Percentiles rank a stretch among this genome's conserved stretches.
Evolutionary conservation across 768 basidiomycete genomes (phyloP).

Genomic region (Hericium alpestre): DNA sequence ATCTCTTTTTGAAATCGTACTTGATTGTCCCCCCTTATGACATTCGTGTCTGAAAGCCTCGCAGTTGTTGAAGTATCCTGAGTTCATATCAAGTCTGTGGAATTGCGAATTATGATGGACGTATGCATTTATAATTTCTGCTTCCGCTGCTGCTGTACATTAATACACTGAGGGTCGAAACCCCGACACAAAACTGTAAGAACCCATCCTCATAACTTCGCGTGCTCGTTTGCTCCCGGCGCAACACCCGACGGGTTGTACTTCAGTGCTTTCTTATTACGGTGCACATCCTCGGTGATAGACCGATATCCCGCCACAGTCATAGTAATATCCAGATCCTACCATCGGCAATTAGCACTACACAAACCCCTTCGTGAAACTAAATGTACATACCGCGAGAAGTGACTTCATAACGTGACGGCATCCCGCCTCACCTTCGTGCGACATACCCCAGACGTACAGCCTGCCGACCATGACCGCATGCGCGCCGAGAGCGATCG

Average conservation of each 20-base stretch:
- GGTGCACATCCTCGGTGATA: conserved; percentile 22
- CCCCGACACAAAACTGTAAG: too few relatives aligned
- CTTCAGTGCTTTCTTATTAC: conserved; percentile 23
- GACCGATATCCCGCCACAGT: conserved; percentile 31
- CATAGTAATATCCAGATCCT: conserved; percentile 35
- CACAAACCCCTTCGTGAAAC: background rate
- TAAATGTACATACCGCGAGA: conserved; percentile 26
- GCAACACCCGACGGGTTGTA: conserved; percentile 25
- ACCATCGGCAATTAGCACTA: background rate
- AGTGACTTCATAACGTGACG: conserved; percentile 43
- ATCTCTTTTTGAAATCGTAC: too few relatives aligned
- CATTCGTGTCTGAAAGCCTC: too few relatives aligned
- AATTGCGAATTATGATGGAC: too few relatives aligned
- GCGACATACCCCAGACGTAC: conserved; percentile 42
- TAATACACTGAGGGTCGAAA: too few relatives aligned
- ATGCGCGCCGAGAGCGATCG: conserved; percentile 44
- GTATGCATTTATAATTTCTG: too few relatives aligned
- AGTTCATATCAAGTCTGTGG: too few relatives aligned
- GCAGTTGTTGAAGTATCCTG: too few relatives aligned
- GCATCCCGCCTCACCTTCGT: conserved; percentile 41
- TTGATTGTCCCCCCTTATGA: too few relatives aligned
- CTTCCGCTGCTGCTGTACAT: too few relatives aligned
- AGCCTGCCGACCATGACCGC: conserved; percentile 40
- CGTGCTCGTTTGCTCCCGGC: conserved; percentile 21
- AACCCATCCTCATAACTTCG: conserved; percentile 19